Evolutionary conservation across 2,329 filamentous ascomycete genomes (phyloP).

Genomic region (Aspergillus hortae): DNA sequence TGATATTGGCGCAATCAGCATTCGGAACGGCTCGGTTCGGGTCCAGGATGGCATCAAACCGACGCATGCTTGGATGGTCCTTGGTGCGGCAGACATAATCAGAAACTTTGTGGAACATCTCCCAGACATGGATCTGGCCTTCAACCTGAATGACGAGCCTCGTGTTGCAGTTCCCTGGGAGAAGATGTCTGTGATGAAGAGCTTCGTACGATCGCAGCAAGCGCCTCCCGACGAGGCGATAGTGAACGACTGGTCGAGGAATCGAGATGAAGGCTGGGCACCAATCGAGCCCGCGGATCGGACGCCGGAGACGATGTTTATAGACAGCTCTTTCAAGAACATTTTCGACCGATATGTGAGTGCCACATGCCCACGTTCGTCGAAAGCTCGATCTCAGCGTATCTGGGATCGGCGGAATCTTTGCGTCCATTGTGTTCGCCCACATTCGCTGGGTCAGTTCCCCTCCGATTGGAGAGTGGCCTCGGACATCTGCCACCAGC

Average conservation of each 20-base stretch:
- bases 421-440: conserved; percentile 60
- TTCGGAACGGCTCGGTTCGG: conserved; percentile 52
- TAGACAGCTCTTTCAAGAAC: conserved; percentile 37
- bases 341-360: conserved; percentile 43
- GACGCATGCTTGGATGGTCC: conserved; percentile 58
- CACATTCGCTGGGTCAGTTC: conserved; percentile 66
- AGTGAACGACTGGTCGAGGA: conserved; percentile 32
- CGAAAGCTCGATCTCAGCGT: conserved; percentile 55
- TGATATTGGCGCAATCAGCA: conserved; percentile 53
- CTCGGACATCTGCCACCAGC: conserved; percentile 69
- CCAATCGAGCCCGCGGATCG: conserved; percentile 33
- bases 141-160: conserved; percentile 61
- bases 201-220: conserved; percentile 20
- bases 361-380: conserved; percentile 60
- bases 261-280: conserved; percentile 37
- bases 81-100: conserved; percentile 53
- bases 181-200: conserved; percentile 35
- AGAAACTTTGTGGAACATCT: conserved; percentile 51
- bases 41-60: conserved; percentile 50
- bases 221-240: conserved; percentile 18
- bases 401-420: conserved; percentile 63
- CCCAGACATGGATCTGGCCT: conserved; percentile 61
- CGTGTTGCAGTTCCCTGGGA: conserved; percentile 54
- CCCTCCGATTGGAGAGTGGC: conserved; percentile 63
- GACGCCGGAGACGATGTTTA: conserved; percentile 35